Conservation (phyloP, 1,284 basidiomycete species). For the Ceratobasidium sp. region DNA sequence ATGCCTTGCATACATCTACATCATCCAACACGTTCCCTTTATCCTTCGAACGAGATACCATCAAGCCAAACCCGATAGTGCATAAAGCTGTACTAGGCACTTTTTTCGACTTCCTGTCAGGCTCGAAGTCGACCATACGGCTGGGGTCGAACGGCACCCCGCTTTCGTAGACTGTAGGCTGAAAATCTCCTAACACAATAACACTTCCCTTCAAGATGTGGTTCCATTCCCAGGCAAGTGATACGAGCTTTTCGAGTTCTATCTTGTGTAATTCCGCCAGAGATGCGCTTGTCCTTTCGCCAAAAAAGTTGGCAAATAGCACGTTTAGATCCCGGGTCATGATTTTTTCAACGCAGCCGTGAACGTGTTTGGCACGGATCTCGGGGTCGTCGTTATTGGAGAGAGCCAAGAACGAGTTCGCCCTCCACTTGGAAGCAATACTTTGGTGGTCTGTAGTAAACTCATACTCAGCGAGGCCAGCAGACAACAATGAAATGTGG, state of each 20-base stretch:
- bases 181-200: slow-evolving; percentile 30
- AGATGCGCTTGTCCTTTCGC: background rate
- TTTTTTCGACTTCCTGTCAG: background rate
- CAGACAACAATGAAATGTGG: background rate
- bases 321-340: background rate
- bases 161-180: slow-evolving; percentile 5
- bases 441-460: slow-evolving; percentile 11
- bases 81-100: background rate
- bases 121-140: slow-evolving; percentile 24
- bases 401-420: slow-evolving; percentile 19
- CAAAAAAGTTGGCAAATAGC: slow-evolving; percentile 1
- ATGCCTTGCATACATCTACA: background rate
- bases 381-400: background rate
- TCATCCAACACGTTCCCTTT: background rate
- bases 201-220: slow-evolving; percentile 12
- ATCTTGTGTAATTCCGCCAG: background rate
- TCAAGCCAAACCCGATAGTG: slow-evolving; percentile 27
- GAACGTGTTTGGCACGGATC: background rate
- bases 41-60: background rate
- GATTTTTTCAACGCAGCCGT: background rate
- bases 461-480: too few species aligned
- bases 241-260: background rate
- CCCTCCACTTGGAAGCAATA: slow-evolving; percentile 16
- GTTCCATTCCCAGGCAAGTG: slow-evolving; percentile 29
- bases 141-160: background rate